Percentiles rank a stretch among this genome's conserved stretches.
Evolutionary conservation across 768 basidiomycete genomes (phyloP).

Genomic region (Leccinum incarnatum): DNA sequence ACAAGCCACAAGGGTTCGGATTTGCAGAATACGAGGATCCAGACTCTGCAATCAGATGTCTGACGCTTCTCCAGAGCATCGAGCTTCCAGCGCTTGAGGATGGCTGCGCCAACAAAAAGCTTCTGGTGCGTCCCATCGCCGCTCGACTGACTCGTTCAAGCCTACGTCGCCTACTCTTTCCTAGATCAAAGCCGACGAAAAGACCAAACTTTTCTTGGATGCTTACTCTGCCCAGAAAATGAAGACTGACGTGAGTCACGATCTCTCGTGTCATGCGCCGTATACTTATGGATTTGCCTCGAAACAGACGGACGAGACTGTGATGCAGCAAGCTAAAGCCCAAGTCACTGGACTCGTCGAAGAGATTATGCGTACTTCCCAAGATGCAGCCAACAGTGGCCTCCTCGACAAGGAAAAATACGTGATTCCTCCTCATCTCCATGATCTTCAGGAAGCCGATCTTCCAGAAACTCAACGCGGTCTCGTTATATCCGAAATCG

Average conservation of each 20-base stretch:
- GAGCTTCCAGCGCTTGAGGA: slow-evolving; percentile 62
- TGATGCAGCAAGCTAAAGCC: slow-evolving; percentile 57
- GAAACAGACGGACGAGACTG: slow-evolving; percentile 66
- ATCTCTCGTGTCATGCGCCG: not conserved
- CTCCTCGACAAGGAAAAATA: slow-evolving; percentile 82
- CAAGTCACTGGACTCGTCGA: slow-evolving; percentile 64
- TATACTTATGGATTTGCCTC: not conserved
- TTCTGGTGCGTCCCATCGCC: slow-evolving; percentile 56
- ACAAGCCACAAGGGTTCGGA: slow-evolving; percentile 95
- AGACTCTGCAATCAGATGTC: slow-evolving; percentile 79
- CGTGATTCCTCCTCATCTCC: slow-evolving; percentile 92
- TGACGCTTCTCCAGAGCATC: slow-evolving; percentile 60
- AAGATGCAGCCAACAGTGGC: slow-evolving; percentile 73
- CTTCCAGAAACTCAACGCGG: slow-evolving; percentile 91
- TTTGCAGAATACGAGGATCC: slow-evolving; percentile 97
- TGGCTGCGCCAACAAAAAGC: slow-evolving; percentile 58
- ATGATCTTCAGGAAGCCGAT: slow-evolving; percentile 95
- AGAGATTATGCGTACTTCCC: slow-evolving; percentile 69
- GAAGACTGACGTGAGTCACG: slow-evolving; percentile 68
- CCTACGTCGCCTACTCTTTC: slow-evolving; percentile 37
- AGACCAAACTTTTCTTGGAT: slow-evolving; percentile 85
- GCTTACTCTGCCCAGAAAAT: slow-evolving; percentile 79
- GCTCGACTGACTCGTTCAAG: slow-evolving; percentile 20
- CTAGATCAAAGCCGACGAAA: slow-evolving; percentile 95
- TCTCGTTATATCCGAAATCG: slow-evolving; percentile 94